These are phyloP conservation scores for Tuber umbilicatum DNA, from an alignment of 495 filamentous ascomycete species.

Conservation along the genomic window DNA sequence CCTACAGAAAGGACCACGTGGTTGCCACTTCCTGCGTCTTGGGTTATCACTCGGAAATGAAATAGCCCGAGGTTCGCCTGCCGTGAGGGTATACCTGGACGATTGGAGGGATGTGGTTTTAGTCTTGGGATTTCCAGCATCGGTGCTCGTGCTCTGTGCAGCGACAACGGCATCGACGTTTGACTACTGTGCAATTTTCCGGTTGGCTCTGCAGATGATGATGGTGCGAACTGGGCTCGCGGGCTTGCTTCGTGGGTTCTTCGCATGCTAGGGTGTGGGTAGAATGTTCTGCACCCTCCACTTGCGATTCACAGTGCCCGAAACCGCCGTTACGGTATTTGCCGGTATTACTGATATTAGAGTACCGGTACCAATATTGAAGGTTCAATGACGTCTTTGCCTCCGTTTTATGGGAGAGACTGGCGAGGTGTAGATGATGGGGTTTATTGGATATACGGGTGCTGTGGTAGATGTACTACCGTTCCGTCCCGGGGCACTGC, in stretches of 20 bases:
- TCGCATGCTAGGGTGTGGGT: too few species aligned
- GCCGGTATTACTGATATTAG: too few species aligned
- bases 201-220: neutral
- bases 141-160: neutral
- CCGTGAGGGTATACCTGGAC: neutral
- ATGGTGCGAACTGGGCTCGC: neutral
- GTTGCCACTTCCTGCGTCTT: neutral
- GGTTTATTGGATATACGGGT: neutral
- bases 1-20: neutral
- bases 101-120: neutral
- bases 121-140: neutral
- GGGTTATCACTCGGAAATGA: neutral
- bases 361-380: neutral
- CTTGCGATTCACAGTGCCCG: neutral
- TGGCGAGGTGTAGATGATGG: neutral
- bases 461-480: neutral
- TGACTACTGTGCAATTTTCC: neutral
- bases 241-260: neutral
- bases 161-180: neutral
- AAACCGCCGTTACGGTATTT: neutral
- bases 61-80: neutral
- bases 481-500: neutral
- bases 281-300: neutral
- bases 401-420: neutral
- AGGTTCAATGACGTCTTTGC: neutral